phyloP scores from a whole-genome alignment of 345 rosid species.

The Trapa incisa region DNA sequence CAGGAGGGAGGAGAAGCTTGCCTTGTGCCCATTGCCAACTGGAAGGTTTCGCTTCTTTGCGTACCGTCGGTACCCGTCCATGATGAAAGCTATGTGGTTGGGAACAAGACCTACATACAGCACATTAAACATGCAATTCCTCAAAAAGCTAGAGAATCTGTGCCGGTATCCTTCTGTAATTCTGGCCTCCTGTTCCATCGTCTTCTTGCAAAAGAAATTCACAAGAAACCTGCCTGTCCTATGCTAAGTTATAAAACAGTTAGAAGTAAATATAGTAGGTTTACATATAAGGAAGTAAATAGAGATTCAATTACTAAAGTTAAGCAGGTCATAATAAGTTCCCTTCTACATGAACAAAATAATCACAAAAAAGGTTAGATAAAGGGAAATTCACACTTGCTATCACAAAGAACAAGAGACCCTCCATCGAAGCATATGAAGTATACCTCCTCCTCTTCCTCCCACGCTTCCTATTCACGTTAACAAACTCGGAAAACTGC shows the following conservation, averaged over 20 bases:
- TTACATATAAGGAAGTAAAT: not conserved
- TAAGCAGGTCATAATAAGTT: not conserved
- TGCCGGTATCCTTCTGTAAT: conserved; percentile 5
- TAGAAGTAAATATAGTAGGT: not conserved
- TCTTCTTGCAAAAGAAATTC: not conserved
- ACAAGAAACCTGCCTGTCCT: conserved; percentile 1
- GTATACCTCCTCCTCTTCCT: conserved; percentile 90
- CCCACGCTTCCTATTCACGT: conserved; percentile 56
- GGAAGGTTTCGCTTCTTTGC: conserved; percentile 23
- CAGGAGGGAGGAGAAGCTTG: conserved; percentile 24
- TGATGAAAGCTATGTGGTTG: conserved; percentile 32
- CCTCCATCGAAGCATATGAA: conserved; percentile 99
- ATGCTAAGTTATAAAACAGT: not conserved
- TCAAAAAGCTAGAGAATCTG: conserved; percentile 12
- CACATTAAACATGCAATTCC: conserved; percentile 19
- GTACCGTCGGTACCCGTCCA: conserved; percentile 38
- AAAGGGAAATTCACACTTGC: conserved; percentile 33
- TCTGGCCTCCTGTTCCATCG: conserved; percentile 3
- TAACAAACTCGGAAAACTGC: conserved; percentile 8
- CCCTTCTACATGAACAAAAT: not conserved
- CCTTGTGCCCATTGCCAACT: conserved; percentile 27
- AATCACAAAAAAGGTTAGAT: not conserved
- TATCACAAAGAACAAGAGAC: conserved; percentile 92
- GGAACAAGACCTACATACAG: conserved; percentile 32
- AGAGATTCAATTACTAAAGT: not conserved